A percentile compares a stretch with the other conserved stretches of the same genome.
These are phyloP conservation scores for Didymella pomorum DNA, from an alignment of 2,329 filamentous ascomycete species.

Conservation along the genomic window DNA sequence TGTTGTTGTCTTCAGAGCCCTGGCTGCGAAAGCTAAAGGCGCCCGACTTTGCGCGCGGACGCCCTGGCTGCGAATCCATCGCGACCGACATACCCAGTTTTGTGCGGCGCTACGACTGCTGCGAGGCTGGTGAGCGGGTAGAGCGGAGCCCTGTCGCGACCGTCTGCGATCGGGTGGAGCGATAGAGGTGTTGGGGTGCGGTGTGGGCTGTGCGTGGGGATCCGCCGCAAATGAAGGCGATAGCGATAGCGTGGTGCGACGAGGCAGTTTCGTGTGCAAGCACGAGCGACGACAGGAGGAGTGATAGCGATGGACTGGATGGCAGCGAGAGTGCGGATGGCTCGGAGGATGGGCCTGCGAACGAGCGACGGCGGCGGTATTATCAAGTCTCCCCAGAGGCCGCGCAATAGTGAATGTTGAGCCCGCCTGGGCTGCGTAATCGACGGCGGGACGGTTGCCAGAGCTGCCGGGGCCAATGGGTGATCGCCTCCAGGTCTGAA, in stretches of 20 bases:
- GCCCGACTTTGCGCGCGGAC: constrained; percentile 54
- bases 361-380: constrained; percentile 1
- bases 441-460: constrained; percentile 5
- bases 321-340: neutral
- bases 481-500: constrained; percentile 18
- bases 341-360: neutral
- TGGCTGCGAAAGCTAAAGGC: constrained; percentile 68
- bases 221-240: constrained; percentile 22
- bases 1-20: constrained; percentile 57
- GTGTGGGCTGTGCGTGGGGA: constrained; percentile 30
- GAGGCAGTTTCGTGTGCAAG: constrained; percentile 6
- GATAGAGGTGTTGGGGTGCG: constrained; percentile 24
- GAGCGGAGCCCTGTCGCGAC: constrained; percentile 28
- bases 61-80: constrained; percentile 37
- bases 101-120: constrained; percentile 29
- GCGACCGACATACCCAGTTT: constrained; percentile 37
- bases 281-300: neutral
- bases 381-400: constrained; percentile 10
- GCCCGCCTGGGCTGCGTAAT: constrained; percentile 18
- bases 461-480: constrained; percentile 8
- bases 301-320: neutral
- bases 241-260: constrained; percentile 29
- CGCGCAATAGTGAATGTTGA: constrained; percentile 21
- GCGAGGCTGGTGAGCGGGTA: constrained; percentile 37
- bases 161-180: constrained; percentile 26